Evolutionary conservation across 2,329 filamentous ascomycete species (phyloP).

Genomic region (Lomentospora prolificans): DNA sequence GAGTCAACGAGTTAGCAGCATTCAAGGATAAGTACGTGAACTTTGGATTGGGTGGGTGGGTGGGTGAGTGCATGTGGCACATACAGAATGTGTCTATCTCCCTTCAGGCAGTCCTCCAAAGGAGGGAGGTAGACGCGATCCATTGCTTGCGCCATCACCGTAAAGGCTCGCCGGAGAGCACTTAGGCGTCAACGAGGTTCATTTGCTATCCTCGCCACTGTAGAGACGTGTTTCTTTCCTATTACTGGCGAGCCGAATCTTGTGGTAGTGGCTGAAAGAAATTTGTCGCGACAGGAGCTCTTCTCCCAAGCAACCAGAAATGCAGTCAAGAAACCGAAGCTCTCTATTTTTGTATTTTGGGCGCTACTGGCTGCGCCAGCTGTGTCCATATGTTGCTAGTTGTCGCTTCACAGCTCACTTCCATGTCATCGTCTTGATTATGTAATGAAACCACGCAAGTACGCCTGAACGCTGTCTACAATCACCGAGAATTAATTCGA

Average conservation of each 20-base stretch:
- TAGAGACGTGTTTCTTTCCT: neutral
- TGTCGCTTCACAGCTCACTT: neutral
- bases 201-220: constrained; percentile 1
- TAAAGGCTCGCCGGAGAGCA: constrained; percentile 5
- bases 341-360: constrained; percentile 1
- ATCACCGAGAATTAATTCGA: too few relatives aligned
- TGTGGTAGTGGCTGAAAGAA: neutral
- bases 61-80: constrained; percentile 21
- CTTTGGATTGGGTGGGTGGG: neutral
- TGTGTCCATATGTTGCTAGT: neutral
- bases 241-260: neutral
- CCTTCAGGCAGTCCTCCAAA: constrained; percentile 74
- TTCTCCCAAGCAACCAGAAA: neutral
- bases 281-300: constrained; percentile 3
- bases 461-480: too few relatives aligned
- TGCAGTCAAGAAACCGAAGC: neutral
- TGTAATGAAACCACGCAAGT: too few relatives aligned
- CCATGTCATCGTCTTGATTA: too few relatives aligned
- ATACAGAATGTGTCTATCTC: constrained; percentile 72
- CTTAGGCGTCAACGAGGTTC: neutral
- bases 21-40: neutral
- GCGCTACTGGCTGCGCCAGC: neutral
- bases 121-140: constrained; percentile 72
- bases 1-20: neutral
- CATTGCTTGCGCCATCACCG: constrained; percentile 59